These are phyloP conservation scores for Mycena alexandri DNA, from an alignment of 768 basidiomycete species.

Conservation along the genomic window DNA sequence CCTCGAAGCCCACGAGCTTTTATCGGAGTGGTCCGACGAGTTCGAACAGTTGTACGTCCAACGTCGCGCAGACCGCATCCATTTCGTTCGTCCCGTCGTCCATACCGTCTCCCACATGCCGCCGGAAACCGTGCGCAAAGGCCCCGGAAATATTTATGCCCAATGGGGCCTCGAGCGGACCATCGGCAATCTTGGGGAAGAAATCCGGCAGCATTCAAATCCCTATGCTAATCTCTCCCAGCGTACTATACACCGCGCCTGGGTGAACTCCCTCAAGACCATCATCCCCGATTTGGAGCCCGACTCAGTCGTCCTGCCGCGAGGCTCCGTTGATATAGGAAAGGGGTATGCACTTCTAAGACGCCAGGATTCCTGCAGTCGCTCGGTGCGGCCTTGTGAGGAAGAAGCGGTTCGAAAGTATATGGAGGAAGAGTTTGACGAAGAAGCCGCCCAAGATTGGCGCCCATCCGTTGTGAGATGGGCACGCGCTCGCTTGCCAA, in stretches of 20 bases:
- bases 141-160: slow-evolving; percentile 41
- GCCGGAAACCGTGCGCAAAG: slow-evolving; percentile 38
- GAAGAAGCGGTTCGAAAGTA: neutral
- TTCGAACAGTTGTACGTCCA: slow-evolving; percentile 49
- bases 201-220: no score
- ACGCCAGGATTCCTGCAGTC: neutral
- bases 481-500: slow-evolving; percentile 3
- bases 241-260: neutral
- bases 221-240: no score
- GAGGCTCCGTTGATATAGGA: neutral
- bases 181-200: slow-evolving; percentile 10
- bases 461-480: neutral
- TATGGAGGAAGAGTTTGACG: neutral
- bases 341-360: neutral
- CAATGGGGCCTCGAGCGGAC: slow-evolving; percentile 49
- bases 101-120: slow-evolving; percentile 39
- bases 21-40: slow-evolving; percentile 43
- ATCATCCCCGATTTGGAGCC: slow-evolving; percentile 34
- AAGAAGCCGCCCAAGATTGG: neutral
- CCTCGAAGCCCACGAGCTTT: slow-evolving; percentile 29
- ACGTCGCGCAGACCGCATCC: slow-evolving; percentile 39
- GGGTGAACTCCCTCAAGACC: slow-evolving; percentile 35
- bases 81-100: slow-evolving; percentile 42
- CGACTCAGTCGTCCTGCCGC: neutral
- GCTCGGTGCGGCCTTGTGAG: neutral